Percentiles rank a stretch among this genome's conserved stretches.
Conservation (phyloP, 139 green algal species). For the Chlorella ohadii region DNA sequence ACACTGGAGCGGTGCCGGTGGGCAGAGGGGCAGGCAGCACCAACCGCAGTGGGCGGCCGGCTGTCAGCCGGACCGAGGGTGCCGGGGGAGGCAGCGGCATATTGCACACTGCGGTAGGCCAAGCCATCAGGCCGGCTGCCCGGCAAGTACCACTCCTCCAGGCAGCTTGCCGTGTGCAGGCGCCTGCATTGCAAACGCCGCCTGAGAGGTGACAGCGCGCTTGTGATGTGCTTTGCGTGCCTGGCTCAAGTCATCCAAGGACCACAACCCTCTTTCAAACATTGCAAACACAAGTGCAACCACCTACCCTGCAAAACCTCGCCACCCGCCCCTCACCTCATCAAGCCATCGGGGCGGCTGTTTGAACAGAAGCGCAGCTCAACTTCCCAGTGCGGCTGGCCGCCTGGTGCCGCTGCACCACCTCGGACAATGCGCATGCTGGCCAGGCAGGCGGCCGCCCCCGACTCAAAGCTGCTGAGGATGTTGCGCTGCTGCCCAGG, state of each 20-base stretch:
- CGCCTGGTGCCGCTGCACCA: neutral
- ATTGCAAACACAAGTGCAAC: neutral
- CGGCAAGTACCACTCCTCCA: conserved; percentile 25
- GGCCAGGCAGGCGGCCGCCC: conserved; percentile 7
- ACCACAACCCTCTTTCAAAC: neutral
- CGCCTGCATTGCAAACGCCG: conserved; percentile 30
- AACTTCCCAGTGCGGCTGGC: neutral
- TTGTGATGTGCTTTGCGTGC: too few species aligned
- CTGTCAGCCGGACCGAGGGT: neutral
- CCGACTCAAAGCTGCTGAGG: conserved; percentile 62
- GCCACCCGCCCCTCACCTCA: conserved; percentile 20
- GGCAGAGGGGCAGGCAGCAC: neutral
- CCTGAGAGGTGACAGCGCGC: too few species aligned
- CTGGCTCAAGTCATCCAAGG: neutral
- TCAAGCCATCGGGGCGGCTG: conserved; percentile 74
- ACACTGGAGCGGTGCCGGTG: neutral
- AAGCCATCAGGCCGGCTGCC: conserved; percentile 19
- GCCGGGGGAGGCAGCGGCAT: neutral
- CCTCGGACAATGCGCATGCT: neutral
- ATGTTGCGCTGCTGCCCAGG: conserved; percentile 46
- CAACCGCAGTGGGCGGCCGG: neutral
- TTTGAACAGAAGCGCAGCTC: conserved; percentile 17
- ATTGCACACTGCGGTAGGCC: neutral
- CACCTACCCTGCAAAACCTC: neutral
- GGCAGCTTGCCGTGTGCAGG: neutral